Conservation (phyloP, 2,329 filamentous ascomycete species). For the Calonectria hawksworthii region DNA sequence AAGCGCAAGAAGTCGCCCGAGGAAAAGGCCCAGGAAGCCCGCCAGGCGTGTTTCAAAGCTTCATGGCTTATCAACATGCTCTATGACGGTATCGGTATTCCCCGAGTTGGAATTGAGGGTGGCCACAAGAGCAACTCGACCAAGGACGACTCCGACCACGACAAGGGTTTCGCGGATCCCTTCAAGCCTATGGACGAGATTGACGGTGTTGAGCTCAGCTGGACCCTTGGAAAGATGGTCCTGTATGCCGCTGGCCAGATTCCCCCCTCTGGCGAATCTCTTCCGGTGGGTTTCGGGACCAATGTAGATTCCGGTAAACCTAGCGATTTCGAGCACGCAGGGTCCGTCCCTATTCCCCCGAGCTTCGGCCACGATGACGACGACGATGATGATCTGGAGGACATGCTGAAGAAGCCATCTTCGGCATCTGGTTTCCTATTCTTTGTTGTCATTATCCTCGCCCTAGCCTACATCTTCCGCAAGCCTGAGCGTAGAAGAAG, state of each 20-base stretch:
- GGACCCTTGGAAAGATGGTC: slow-evolving; percentile 97
- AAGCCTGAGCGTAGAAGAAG: slow-evolving; percentile 79
- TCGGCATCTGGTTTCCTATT: slow-evolving; percentile 81
- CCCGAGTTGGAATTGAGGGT: slow-evolving; percentile 83
- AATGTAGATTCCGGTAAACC: slow-evolving; percentile 78
- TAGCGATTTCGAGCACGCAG: slow-evolving; percentile 86
- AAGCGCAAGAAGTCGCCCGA: slow-evolving; percentile 80
- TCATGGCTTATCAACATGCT: slow-evolving; percentile 98
- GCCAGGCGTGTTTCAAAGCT: slow-evolving; percentile 96
- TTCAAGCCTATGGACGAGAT: slow-evolving; percentile 97
- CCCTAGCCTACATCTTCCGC: slow-evolving; percentile 80
- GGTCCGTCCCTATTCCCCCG: slow-evolving; percentile 62
- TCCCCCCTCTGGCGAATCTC: slow-evolving; percentile 67
- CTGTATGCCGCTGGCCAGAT: slow-evolving; percentile 94
- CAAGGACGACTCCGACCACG: slow-evolving; percentile 75
- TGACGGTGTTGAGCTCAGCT: slow-evolving; percentile 91
- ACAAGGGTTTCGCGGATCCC: slow-evolving; percentile 80
- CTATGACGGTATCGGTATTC: slow-evolving; percentile 95
- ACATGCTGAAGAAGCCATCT: slow-evolving; percentile 77
- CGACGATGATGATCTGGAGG: slow-evolving; percentile 71
- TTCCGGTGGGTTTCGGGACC: slow-evolving; percentile 93
- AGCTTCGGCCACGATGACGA: slow-evolving; percentile 63
- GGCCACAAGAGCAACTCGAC: slow-evolving; percentile 77
- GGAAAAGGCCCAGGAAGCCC: slow-evolving; percentile 82
- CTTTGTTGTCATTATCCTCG: slow-evolving; percentile 80